Evolutionary conservation across 2,329 filamentous ascomycete species (phyloP), one percentile per base, ranked within the genome.

Genomic region (Blumeriella jaapii): DNA sequence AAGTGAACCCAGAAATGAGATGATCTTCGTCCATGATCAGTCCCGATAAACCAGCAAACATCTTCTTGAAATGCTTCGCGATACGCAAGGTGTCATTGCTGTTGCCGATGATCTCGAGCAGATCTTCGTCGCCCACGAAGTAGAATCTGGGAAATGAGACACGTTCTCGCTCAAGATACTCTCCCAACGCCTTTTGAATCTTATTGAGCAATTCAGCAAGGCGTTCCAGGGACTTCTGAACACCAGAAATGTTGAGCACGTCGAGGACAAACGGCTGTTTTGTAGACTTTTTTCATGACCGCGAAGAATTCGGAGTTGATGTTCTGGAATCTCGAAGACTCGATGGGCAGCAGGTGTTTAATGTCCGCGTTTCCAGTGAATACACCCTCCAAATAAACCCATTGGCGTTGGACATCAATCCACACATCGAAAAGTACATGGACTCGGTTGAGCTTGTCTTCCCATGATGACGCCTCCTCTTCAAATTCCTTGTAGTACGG

Each of bases 321-420:
- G 61, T 96, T 98, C 55, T 94, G 85, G 64, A 99, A 99, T 39
- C 91, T 78, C 8, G 85, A 87, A 1, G 91, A 95, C 57, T 99
- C 91, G 44, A 94, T 87, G 4, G 93, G 93, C 14, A 99, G 72
- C 33, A 99, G 68, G 58, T 96, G 89, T 62, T 96, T 98, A 67
- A 99, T 98, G 55, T 99, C 91, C 24, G 85, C 89, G 55, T 98
- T 99, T 40, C 91, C 91, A 1, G 89, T 95, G 57, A 99, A 99
- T 20, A 99, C 91, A 47, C 91, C 91, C 61, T 99, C 93, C 4
- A 99, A 74, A 58, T 99, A 99, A 6, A 98, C 91, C 91, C 91
- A 99, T 62, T 98, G 91, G 42, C 93, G 81, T 59, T 99, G 91
- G n/a, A 99, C 93, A 61, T 98, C 93, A 51, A 98, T 98, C 93